A percentile compares a stretch with the other conserved stretches of the same genome.
These are phyloP conservation scores for Cryptococcus jaspeensis DNA, from an alignment of 1,284 basidiomycete genomes.

Conservation along the genomic window DNA sequence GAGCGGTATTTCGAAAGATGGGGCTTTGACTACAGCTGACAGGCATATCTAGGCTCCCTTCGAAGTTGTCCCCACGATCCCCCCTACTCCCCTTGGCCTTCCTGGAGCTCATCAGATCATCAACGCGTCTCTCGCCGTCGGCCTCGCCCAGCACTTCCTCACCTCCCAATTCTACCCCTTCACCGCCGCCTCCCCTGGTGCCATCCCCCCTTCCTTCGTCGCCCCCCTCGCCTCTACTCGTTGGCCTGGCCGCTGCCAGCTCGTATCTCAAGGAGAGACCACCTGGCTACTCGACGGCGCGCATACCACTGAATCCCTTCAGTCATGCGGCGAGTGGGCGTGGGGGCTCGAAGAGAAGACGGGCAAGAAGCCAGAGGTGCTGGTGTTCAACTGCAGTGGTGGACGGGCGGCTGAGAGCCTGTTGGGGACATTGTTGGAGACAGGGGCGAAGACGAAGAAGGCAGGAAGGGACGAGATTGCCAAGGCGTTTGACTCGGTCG, in stretches of 20 bases:
- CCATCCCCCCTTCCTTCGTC: conserved; percentile 60
- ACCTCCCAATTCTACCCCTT: conserved; percentile 43
- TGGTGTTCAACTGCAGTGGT: conserved; percentile 95
- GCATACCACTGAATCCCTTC: conserved; percentile 88
- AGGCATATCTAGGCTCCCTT: conserved; percentile 26
- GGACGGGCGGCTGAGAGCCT: conserved; percentile 79
- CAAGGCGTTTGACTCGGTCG: conserved; percentile 70
- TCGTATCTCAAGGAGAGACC: conserved; percentile 62
- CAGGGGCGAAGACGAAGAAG: conserved; percentile 28
- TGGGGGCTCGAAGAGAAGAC: conserved; percentile 23
- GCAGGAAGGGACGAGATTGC: conserved; percentile 53
- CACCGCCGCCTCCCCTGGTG: conserved; percentile 25
- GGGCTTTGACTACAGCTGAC: conserved; percentile 64
- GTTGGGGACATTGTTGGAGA: conserved; percentile 60
- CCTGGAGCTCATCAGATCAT: conserved; percentile 84
- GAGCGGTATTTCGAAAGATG: conserved; percentile 25
- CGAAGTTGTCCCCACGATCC: conserved; percentile 37
- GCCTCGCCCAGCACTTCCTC: conserved; percentile 71
- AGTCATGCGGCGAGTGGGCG: conserved; percentile 79
- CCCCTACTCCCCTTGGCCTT: conserved; percentile 61
- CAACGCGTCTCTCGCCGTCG: conserved; percentile 86
- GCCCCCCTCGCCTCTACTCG: conserved; percentile 67
- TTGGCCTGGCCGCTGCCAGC: conserved; percentile 98
- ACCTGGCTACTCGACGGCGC: conserved; percentile 96
- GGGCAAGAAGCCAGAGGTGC: conserved; percentile 54